Evolutionary conservation across 257 asterid species (phyloP), one percentile per base, ranked within the genome.

Genomic region (Jaltomata sinuosa): DNA sequence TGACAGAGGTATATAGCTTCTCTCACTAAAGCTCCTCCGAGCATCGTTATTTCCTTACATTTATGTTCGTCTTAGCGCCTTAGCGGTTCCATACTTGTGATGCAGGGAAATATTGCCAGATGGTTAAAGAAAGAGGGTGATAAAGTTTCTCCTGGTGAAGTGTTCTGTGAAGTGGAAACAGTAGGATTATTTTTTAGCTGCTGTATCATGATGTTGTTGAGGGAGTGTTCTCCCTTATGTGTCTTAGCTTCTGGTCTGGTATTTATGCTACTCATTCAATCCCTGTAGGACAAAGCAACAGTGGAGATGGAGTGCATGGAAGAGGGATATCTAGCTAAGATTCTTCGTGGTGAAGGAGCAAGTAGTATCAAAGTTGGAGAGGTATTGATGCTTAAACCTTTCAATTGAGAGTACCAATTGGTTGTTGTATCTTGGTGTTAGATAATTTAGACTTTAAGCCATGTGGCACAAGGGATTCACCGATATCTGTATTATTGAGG

Each of bases 221-320:
- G 38, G 50, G 83, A 64, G 74, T 87, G 83, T 52, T 69, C 61
- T 71, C 72, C 69, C 54, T 45, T 82, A 11, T 83, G 69, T 83
- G 50, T 76, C 22, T 78, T 83, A 62, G 45, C 40, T 69, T 8
- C 31, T 82, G 49, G 47, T 77, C 45, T 49, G 82, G 19, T 77
- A 29, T 77, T 77, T 19, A 77, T 32, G 40, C 11, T 49, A 49
- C 62, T 77, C 40, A 4, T 49, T 49, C 81, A 76, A 67, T 49
- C 25, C 19, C 79, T 21, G 83, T 87, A 97, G 99, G 99, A 97
- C 87, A 97, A 97, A 87, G 99, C 99, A 34, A 97, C 99, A 0
- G 99, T 97, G 32, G 99, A 97, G 88, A 94, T 97, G 99, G 99
- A 97, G 83, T 94, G 99, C 91, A 97, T 97, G 99, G 99, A 97